Conservation (phyloP, 1,139 yeast genomes). For the Kazachstania sp. region DNA sequence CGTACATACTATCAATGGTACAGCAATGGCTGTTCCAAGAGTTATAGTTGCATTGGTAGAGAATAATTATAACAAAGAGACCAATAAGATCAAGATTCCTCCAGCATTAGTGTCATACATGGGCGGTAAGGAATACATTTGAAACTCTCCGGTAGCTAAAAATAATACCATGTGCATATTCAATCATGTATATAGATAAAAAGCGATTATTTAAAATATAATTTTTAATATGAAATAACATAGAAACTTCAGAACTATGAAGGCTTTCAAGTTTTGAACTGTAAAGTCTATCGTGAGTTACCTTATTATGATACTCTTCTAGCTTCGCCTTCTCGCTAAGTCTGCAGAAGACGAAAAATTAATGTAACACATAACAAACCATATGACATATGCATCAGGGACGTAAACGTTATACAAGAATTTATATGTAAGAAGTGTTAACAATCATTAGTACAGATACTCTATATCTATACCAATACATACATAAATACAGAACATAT, state of each 20-base stretch:
- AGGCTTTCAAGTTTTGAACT: no score
- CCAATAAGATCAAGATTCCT: slow-evolving; percentile 57
- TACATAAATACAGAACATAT: no score
- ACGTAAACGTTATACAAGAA: no score
- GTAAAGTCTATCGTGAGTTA: no score
- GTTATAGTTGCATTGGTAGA: slow-evolving; percentile 83
- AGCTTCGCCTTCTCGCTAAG: no score
- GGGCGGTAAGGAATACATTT: slow-evolving; percentile 44
- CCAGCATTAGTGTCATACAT: slow-evolving; percentile 55
- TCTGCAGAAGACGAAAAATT: neutral
- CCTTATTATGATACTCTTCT: no score
- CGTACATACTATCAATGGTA: slow-evolving; percentile 86
- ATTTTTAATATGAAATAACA: neutral
- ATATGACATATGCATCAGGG: no score
- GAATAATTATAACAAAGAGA: slow-evolving; percentile 59
- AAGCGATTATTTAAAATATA: neutral
- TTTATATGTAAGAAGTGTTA: no score
- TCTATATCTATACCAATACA: no score
- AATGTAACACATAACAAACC: neutral
- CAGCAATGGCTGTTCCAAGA: slow-evolving; percentile 93
- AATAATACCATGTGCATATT: slow-evolving; percentile 2
- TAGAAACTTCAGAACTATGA: no score
- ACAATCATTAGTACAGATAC: no score
- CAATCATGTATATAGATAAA: neutral
- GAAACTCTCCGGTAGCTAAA: slow-evolving; percentile 9